Evolutionary conservation across 768 basidiomycete genomes (phyloP), one percentile per base, ranked within the genome.

Genomic region (Harrya chromipes): DNA sequence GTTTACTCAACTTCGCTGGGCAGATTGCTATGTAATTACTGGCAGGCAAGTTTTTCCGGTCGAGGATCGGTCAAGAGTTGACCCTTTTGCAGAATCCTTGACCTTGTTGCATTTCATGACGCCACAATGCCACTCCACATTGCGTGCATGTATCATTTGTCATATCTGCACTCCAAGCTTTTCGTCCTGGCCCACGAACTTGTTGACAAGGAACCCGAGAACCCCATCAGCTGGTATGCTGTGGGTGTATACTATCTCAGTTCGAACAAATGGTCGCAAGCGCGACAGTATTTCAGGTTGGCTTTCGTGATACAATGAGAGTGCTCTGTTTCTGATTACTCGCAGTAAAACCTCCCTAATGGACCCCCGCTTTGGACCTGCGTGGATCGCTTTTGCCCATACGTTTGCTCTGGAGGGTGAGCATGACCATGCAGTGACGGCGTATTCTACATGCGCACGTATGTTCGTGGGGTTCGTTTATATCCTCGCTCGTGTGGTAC

Each of bases 381-480:
- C 95, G 0, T 99, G 97, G 97, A 82, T 97, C 43, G 91, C 94
- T 3, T 99, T 98, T 65, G 97, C 90, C 10, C 97, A 99, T 68
- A 94, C 94, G 0, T 99, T 97, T 72, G 92, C 95, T 2, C 74
- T 90, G 57, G 97, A 99, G 67, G 94, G 94, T 14, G 97, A 99
- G 66, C 97, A 98, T 72, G 95, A 98, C 59, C 94, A 97, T 61
- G 95, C 97, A 3, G 91, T 98, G 39, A 97, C 93, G 0, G 95
- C 97, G 2, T 99, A 99, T 68, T 97, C 95, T 20, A 98, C 97
- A 0, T 94, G 92, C 50, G 90, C 93, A 5, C 76, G 95, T 31
- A 85, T 98, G 76, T 97, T 97, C 65, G 89, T 87, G 51, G 97
- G 95, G 90, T 94, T 63, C 44, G 79, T 59, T 11, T 38, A n/a